These are phyloP conservation scores for Boletus edulis DNA, from an alignment of 768 basidiomycete species.

Conservation along the genomic window DNA sequence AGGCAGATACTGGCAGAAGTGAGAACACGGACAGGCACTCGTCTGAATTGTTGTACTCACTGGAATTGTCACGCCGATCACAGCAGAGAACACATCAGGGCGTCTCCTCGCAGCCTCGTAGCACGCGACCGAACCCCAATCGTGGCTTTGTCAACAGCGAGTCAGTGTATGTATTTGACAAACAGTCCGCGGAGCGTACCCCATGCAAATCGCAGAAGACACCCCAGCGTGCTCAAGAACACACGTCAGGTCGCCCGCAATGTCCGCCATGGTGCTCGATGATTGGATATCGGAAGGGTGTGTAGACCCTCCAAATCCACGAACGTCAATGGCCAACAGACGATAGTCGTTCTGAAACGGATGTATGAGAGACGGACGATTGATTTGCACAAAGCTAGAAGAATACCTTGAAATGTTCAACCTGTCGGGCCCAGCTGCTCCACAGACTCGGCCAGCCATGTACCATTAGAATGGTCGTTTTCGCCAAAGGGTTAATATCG, in stretches of 20 bases:
- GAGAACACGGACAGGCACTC: not conserved
- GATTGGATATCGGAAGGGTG: slow-evolving; percentile 61
- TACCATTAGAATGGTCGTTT: slow-evolving; percentile 59
- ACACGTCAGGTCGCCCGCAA: slow-evolving; percentile 63
- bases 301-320: slow-evolving; percentile 68
- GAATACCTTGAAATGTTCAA: slow-evolving; percentile 58
- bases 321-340: slow-evolving; percentile 59
- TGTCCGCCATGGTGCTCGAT: slow-evolving; percentile 58
- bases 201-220: slow-evolving; percentile 54
- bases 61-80: slow-evolving; percentile 59
- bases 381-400: no score
- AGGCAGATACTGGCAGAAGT: slow-evolving; percentile 54
- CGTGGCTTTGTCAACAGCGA: slow-evolving; percentile 47
- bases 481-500: slow-evolving; percentile 50
- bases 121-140: slow-evolving; percentile 71
- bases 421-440: slow-evolving; percentile 74
- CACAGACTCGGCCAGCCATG: slow-evolving; percentile 82
- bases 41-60: slow-evolving; percentile 34
- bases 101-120: slow-evolving; percentile 67
- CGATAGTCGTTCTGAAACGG: slow-evolving; percentile 53
- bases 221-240: slow-evolving; percentile 53
- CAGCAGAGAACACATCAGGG: slow-evolving; percentile 60
- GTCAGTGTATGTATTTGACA: not conserved
- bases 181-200: slow-evolving; percentile 37
- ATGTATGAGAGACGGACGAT: not conserved